These are phyloP conservation scores for Penicillium riverlandense DNA, from an alignment of 495 filamentous ascomycete species.

Conservation along the genomic window DNA sequence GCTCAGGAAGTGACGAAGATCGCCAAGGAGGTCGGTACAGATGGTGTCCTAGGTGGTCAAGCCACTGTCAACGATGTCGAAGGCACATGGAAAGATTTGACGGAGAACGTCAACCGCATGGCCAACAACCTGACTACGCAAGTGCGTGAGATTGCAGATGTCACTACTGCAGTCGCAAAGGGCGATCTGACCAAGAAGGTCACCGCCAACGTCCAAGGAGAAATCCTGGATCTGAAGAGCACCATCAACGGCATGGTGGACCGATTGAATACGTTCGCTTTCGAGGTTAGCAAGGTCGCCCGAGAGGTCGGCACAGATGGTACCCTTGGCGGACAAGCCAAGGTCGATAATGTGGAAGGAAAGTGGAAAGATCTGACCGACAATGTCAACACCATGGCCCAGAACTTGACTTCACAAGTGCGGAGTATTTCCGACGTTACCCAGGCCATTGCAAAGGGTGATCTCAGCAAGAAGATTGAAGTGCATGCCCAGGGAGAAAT, in stretches of 20 bases:
- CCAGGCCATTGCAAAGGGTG: constrained; percentile 88
- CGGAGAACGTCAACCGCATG: constrained; percentile 98
- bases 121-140: constrained; percentile 98
- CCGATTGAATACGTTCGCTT: constrained; percentile 90
- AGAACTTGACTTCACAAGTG: constrained; percentile 91
- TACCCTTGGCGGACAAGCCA: constrained; percentile 89
- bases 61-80: constrained; percentile 96
- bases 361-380: constrained; percentile 99
- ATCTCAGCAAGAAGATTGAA: constrained; percentile 93
- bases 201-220: constrained; percentile 88
- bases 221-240: constrained; percentile 90
- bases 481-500: constrained; percentile 96
- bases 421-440: constrained; percentile 95
- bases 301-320: constrained; percentile 98
- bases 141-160: constrained; percentile 95
- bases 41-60: constrained; percentile 91
- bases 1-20: constrained; percentile 98
- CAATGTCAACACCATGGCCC: constrained; percentile 83
- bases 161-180: constrained; percentile 92
- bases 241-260: constrained; percentile 99
- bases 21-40: constrained; percentile 92
- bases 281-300: constrained; percentile 97
- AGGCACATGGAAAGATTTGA: constrained; percentile 95
- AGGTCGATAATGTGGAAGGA: constrained; percentile 95
- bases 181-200: constrained; percentile 96